Percentiles rank a stretch among this genome's conserved stretches.
These are phyloP conservation scores for Dendrothele bispora DNA, from an alignment of 768 basidiomycete genomes.

Conservation along the genomic window DNA sequence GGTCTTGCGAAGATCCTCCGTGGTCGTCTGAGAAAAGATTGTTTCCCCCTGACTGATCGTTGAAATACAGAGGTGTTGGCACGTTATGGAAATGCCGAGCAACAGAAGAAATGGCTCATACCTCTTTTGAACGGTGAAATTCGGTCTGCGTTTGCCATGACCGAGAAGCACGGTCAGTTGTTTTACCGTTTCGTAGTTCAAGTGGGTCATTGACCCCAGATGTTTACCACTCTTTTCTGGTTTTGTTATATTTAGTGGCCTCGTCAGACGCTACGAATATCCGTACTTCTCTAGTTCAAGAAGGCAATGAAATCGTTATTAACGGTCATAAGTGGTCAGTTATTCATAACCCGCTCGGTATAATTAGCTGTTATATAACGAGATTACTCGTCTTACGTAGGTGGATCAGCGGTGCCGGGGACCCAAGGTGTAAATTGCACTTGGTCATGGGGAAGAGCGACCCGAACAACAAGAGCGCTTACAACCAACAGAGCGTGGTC, in stretches of 20 bases:
- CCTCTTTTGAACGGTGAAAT: constrained; percentile 92
- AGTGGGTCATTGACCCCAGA: no score
- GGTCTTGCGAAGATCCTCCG: neutral
- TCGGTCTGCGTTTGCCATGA: constrained; percentile 96
- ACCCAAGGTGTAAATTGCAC: constrained; percentile 86
- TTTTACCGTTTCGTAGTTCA: constrained; percentile 1
- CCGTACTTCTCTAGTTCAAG: constrained; percentile 78
- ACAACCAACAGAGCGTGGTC: constrained; percentile 91
- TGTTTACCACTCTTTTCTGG: constrained; percentile 13
- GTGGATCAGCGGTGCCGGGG: constrained; percentile 98
- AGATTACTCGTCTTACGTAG: no score
- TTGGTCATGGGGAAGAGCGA: constrained; percentile 96
- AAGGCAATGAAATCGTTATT: constrained; percentile 87
- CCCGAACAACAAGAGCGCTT: constrained; percentile 70
- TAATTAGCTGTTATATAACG: no score
- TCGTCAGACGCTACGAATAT: constrained; percentile 97
- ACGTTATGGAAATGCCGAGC: constrained; percentile 86
- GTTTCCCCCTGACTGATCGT: neutral
- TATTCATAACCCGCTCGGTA: neutral
- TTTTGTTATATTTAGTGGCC: constrained; percentile 52
- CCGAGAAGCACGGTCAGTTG: constrained; percentile 77
- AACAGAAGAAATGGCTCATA: constrained; percentile 87
- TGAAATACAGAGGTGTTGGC: constrained; percentile 84
- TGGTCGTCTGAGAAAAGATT: no score
- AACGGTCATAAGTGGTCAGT: constrained; percentile 94